Base-by-base conservation (phyloP, 2,329 filamentous ascomycete genomes). In the Pseudopithomyces maydicus region DNA sequence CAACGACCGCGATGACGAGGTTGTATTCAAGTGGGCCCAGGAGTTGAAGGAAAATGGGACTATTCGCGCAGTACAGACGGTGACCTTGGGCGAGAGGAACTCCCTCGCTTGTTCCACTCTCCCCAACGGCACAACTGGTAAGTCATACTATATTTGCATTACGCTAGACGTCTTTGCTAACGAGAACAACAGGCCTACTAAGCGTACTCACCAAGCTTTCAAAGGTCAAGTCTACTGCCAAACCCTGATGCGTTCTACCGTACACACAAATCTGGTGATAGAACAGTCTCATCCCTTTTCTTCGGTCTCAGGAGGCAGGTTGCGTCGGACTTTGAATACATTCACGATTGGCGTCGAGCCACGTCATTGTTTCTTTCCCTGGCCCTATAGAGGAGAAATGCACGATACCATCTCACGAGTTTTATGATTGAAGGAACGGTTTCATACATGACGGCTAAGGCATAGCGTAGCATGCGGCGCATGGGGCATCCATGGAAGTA, bases 21-120 rank as follows among this genome's bases (percentile, higher is more conserved):
- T 91, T 66, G 90, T 97, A 19, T 98, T 97, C 79, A 88, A 88
- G 60, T 98, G 95, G 94, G 95, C 94, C 17, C 97, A 97, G 77
- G 82, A 86, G 47, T 79, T 97, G 11, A 82, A 82, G 20, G 81
- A 84, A 2, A 82, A 84, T 17, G 78, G 64, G 15, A 57, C 63
- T 10, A 63, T 81, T 46, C 54, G 66, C 48, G 83, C 91, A 54
- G 90, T 95, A 3, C 87, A 90, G 59, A 97, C 93, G 2, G 92
- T 97, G 20, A 96, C 91, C 62, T 80, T 98, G 35, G 92, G 93
- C 49, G 90, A 85, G 70, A 85, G 92, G 61, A 97, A 93, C 77
- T 97, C 94, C 0, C 90, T 96, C 74, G 94, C 94, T 7, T 88
- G 86, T 46, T 87, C 89, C 1, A 97, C 94, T 0, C 76, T 97